Base-by-base conservation (phyloP, 441 rosid species). In the Theobroma grandiflorum region DNA sequence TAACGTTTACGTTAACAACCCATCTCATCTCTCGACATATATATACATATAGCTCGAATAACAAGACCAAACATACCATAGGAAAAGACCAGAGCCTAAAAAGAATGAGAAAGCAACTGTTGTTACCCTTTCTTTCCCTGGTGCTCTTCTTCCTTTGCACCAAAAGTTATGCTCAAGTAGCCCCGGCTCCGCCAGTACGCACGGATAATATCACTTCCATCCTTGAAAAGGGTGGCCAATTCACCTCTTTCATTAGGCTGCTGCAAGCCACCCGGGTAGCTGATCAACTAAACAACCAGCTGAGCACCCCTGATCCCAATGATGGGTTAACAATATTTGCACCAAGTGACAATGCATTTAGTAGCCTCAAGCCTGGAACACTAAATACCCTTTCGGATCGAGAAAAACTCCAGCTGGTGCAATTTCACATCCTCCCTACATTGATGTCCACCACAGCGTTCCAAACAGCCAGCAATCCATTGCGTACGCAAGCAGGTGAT, bases 201-300 rank as follows among this genome's bases (percentile, higher is more conserved):
- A 88, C 90, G 1, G 86, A 89, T 61, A 96, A 96, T 83, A 88
- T 94, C 82, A 91, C 97, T 0, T 90, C 91, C 5, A 80, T 94
- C 77, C 90, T 96, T 5, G 97, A 92, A 85, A 94, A 93, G 78
- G 94, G 89, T 0, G 98, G 98, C 43, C 99, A 96, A 65, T 96
- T 86, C 88, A 88, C 96, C 37, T 74, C 85, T 67, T 88, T 94
- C 43, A 91, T 94, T 20, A 83, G 91, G 85, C 86, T 96, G 12
- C 82, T 94, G 65, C 87, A 83, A 74, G 83, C 76, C 89, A 91
- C 97, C 0, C 95, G 90, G 75, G 94, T 87, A 38, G 88, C 88
- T 11, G 85, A 85, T 81, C 98, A 93, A 80, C 91, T 93, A 83
- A 91, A 92, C 86, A 85, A 93, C 35, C 94, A 90, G 81, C 88